Base-by-base conservation (phyloP, 192 early-diverging fungal genomes). In the Chytriomyces sp. region DNA sequence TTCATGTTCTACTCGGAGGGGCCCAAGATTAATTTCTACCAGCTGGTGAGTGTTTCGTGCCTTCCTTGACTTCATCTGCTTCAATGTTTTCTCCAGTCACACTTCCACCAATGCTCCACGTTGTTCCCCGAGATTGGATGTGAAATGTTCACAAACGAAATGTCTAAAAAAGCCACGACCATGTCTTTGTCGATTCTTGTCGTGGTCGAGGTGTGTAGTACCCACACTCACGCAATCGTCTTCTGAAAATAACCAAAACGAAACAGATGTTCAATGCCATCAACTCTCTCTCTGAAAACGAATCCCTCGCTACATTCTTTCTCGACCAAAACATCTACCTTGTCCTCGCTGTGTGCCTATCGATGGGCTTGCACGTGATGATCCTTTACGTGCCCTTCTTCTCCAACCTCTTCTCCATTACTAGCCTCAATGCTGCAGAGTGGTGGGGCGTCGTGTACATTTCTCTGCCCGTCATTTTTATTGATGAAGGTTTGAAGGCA, bases 351-450 rank as follows among this genome's bases (percentile, higher is more conserved):
- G 89, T 99, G 32, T 74, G 83, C 5, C 84, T 99, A 56, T 94
- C 92, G 63, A 98, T 99, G 93, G 82, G 78, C 7, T 82, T 99
- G 71, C 96, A 99, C 84, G 92, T 98, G 72, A 89, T 93, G 80
- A 98, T 99, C 74, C 89, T 99, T 34, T 98, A 99, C 74, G 91
- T 98, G 41, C 98, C 98, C 52, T 94, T 98, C 88, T 95, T 99
- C 78, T 87, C 91, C 79, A 65, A 54, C 32, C 79, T 99, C 59
- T 99, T 99, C 80, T 87, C 86, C 69, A 97, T 99, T 59, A 86
- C 92, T 10, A 93, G 93, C 31, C 84, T 99, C 53, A 94, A 94
- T 68, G 58, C 49, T 28, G 85, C 83, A 7, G 98, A 99, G 83
- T 99, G 98, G 98, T 84, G 84, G 76, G 91, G 91, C 30, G 95